Evolutionary conservation across 2,329 filamentous ascomycete genomes (phyloP), one percentile per base, ranked within the genome.

Genomic region (Didymella glomerata): DNA sequence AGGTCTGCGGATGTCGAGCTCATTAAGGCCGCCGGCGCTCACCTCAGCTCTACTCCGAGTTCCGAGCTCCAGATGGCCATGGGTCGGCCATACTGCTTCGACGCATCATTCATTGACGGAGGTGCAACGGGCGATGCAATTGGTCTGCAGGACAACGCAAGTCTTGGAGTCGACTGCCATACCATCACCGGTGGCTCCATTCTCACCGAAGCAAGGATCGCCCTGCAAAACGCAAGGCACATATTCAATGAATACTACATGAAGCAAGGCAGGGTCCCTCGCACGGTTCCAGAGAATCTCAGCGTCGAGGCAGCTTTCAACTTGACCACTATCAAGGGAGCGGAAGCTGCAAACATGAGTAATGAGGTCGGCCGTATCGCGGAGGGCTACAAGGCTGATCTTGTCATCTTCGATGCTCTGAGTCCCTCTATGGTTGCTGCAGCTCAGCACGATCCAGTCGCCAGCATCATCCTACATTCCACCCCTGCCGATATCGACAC

Each of bases 401-500:
- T 38, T n/a, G n/a, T 20, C 36, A 38, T 18, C 8, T 38, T 20
- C 9, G 36, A 38, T 38, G 18, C n/a, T 10, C 36, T 38, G 10
- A 38, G 36, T 38, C n/a, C n/a, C 5, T 6, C 36, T 9, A 38
- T 38, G 36, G 36, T 38, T 9, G 36, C 36, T n/a, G 36, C 18
- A 20, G 36, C 36, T 38, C n/a, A 20, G n/a, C 18, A 38, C 8
- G 36, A 20, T 4, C 36, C 18, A 3, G 18, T 38, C 16, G 36
- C 36, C 9, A 38, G 36, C 10, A 38, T 38, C 7, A 20, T 38
- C 36, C n/a, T 38, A 20, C 18, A 20, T 20, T 38, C n/a, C 4
- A 38, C 36, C 5, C n/a, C 36, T 38, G 36, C 36, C 18, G 18
- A 20, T 20, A 20, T 38, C 9, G 18, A 38, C 16, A 76, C 67